phyloP scores from a whole-genome alignment of 805 yeast species.

The Kuraishia ogatae region DNA sequence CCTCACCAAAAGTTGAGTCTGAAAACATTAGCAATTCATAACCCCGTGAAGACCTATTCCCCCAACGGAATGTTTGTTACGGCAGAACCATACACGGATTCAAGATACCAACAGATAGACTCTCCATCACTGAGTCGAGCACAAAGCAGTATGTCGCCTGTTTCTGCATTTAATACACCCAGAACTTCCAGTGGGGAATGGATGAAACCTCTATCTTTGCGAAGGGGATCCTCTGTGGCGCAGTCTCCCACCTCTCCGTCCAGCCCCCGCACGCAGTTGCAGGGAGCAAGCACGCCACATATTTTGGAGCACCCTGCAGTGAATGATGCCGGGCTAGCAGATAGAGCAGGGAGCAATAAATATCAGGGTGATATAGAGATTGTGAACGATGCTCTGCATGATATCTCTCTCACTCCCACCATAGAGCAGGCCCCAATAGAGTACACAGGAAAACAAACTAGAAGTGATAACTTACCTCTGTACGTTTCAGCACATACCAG shows the following conservation, averaged over 20 bases:
- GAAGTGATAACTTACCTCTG: background rate
- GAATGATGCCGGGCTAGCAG: background rate
- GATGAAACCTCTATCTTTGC: slow-evolving; percentile 9
- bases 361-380: background rate
- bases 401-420: background rate
- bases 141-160: background rate
- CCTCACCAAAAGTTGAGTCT: slow-evolving; percentile 20
- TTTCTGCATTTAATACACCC: slow-evolving; percentile 2
- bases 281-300: background rate
- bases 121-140: background rate
- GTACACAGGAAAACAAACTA: background rate
- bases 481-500: background rate
- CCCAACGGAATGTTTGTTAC: slow-evolving; percentile 20
- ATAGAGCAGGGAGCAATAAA: background rate
- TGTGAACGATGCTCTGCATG: background rate
- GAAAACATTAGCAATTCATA: slow-evolving; percentile 19
- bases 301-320: background rate
- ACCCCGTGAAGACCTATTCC: slow-evolving; percentile 25
- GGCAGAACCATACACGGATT: background rate
- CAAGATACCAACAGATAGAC: background rate
- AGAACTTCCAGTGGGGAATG: slow-evolving; percentile 2
- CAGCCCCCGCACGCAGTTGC: background rate
- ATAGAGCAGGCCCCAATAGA: background rate
- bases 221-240: slow-evolving; percentile 1
- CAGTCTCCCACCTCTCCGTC: background rate